Percentiles rank a stretch among this genome's conserved stretches.
These are phyloP conservation scores for Lactarius deliciosus DNA, from an alignment of 768 basidiomycete genomes.

Conservation along the genomic window DNA sequence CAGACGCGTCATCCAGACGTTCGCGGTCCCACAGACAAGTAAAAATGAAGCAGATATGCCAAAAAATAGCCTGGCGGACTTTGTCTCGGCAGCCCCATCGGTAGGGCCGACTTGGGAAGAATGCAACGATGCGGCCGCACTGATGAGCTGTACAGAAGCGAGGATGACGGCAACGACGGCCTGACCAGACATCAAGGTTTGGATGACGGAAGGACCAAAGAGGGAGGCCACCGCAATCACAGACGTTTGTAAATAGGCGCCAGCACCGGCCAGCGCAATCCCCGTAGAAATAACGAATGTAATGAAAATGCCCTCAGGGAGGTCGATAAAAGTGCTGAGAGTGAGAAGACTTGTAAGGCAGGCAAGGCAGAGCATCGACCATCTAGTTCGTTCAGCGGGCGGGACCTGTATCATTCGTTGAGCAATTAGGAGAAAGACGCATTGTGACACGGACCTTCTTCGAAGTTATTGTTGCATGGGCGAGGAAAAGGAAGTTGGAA, in stretches of 20 bases:
- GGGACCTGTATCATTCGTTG: conserved; percentile 46
- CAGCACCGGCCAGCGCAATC: conserved; percentile 55
- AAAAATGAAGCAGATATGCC: conserved; percentile 67
- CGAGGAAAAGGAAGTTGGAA: conserved; percentile 67
- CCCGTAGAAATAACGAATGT: conserved; percentile 63
- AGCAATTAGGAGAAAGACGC: conserved; percentile 1
- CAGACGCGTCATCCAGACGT: conserved; percentile 56
- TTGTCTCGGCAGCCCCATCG: conserved; percentile 56
- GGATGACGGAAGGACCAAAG: conserved; percentile 71
- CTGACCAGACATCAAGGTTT: conserved; percentile 80
- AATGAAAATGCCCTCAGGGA: conserved; percentile 58
- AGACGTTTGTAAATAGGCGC: conserved; percentile 75
- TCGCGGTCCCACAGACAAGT: conserved; percentile 50
- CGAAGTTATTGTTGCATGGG: conserved; percentile 68
- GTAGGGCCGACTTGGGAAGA: conserved; percentile 26
- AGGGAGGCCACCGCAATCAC: conserved; percentile 79
- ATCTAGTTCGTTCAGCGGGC: conserved; percentile 56
- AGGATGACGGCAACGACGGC: conserved; percentile 83
- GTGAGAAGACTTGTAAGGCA: conserved; percentile 59
- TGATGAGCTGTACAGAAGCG: conserved; percentile 71
- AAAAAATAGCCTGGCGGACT: conserved; percentile 76
- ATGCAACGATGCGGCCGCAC: conserved; percentile 57
- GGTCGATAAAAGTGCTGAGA: conserved; percentile 60
- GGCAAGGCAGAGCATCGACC: conserved; percentile 50
- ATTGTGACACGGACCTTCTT: conserved; percentile 46